Conservation (phyloP, 805 yeast genomes). For the Candida koratica region DNA sequence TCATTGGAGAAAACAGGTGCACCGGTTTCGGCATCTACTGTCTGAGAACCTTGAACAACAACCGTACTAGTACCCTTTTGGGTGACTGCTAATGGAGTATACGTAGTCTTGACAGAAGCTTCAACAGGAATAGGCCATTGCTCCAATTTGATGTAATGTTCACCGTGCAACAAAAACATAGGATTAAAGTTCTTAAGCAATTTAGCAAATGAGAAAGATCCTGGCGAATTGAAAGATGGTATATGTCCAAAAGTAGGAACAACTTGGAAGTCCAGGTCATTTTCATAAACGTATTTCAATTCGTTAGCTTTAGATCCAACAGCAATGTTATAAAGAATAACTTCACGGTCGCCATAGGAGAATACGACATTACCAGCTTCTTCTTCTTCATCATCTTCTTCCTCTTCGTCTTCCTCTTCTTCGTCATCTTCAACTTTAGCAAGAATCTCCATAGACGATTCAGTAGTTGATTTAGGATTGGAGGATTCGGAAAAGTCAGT, state of each 20-base stretch:
- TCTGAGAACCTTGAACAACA: conserved; percentile 67
- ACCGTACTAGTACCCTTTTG: conserved; percentile 87
- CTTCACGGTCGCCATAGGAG: conserved; percentile 61
- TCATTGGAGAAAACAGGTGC: conserved; percentile 73
- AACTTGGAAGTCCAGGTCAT: conserved; percentile 71
- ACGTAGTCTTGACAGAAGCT: conserved; percentile 58
- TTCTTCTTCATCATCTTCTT: conserved; percentile 35
- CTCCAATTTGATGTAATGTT: conserved; percentile 77
- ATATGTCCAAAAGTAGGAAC: conserved; percentile 89
- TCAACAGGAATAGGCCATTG: conserved; percentile 76
- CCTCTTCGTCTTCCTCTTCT: conserved; percentile 46
- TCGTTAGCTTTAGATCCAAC: conserved; percentile 81
- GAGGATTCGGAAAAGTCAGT: conserved; percentile 60
- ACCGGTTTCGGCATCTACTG: conserved; percentile 65
- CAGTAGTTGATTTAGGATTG: conserved; percentile 61
- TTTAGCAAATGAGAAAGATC: conserved; percentile 53
- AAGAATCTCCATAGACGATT: conserved; percentile 76
- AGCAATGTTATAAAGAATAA: conserved; percentile 82
- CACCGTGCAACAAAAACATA: conserved; percentile 88
- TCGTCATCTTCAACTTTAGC: conserved; percentile 54
- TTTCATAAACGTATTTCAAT: conserved; percentile 76
- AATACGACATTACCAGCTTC: conserved; percentile 46
- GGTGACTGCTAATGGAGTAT: conserved; percentile 65
- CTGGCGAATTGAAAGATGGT: conserved; percentile 68
- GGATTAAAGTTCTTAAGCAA: conserved; percentile 82